Base-by-base conservation (phyloP, 1,139 yeast species). In the Fermentozyma sake region DNA sequence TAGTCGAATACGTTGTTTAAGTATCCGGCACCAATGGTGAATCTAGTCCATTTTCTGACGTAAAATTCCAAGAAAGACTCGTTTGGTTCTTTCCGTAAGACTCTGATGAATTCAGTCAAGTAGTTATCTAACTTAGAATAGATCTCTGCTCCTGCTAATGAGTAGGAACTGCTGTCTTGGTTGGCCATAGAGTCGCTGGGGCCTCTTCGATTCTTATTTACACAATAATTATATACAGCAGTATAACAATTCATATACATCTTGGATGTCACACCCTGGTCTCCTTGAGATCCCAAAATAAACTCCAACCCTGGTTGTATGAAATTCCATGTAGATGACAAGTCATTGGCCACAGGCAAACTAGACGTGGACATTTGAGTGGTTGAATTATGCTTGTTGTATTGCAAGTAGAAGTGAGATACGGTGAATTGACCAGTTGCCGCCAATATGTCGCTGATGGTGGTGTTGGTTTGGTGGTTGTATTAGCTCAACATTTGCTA, bases 1-100 rank as follows among this genome's bases (percentile, higher is more conserved):
- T 93, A 93, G 52, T 89, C 95, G 51, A 91, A 86, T 16, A 93
- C 93, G 54, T 93, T 94, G 55, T 87, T 87, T 56, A 93, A 62
- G 54, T 86, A 84, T 12, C 89, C 83, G 1, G 97, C 95, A 20
- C 98, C 98, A 33, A 85, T 76, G 19, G 94, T 79, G 52, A 75
- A 93, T 37, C 97, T 71, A 37, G 80, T 78, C 96, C 97, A 93
- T 40, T 82, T 76, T 44, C 77, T 68, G 26, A 86, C 95, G 51
- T 93, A 93, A 50, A 85, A 89, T 41, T 79, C 82, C 42, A 93
- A 64, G 46, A 89, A 81, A 4, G 79, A 61, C 50, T 86, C 95
- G 36, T 72, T 69, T 7, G 70, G 66, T 24, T 57, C 66, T 39
- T 69, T 55, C 32, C 68, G 58, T 34, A 79, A 59, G 22, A 64